Evolutionary conservation across 2,329 filamentous ascomycete genomes (phyloP).

Genomic region (Tolypocladium pustulatum): DNA sequence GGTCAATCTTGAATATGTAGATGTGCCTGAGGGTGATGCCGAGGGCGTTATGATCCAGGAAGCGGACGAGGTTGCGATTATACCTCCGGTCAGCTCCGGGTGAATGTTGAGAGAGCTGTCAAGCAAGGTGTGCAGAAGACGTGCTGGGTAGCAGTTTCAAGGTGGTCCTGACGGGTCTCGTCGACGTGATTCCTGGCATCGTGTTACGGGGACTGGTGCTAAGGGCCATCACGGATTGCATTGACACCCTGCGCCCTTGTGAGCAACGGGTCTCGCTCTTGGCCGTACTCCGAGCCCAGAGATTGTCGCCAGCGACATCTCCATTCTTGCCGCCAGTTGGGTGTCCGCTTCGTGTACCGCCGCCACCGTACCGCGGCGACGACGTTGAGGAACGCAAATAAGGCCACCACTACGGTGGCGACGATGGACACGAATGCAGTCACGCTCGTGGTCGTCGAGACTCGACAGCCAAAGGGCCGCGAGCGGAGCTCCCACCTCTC

Average conservation of each 20-base stretch:
- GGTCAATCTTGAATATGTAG: constrained; percentile 72
- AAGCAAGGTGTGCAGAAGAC: not conserved
- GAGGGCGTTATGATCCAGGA: constrained; percentile 46
- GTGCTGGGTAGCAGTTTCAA: not conserved
- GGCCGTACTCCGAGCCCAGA: constrained; percentile 5
- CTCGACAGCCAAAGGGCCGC: constrained; percentile 22
- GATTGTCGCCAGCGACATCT: constrained; percentile 7
- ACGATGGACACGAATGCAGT: constrained; percentile 15
- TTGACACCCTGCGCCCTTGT: constrained; percentile 1
- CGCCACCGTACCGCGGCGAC: constrained; percentile 9
- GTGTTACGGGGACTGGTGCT: not conserved
- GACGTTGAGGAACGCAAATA: constrained; percentile 9
- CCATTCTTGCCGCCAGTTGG: constrained; percentile 9
- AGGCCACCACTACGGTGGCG: constrained; percentile 15
- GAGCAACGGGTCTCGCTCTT: constrained; percentile 21
- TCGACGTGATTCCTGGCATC: not conserved
- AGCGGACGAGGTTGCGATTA: constrained; percentile 78
- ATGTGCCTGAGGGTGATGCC: constrained; percentile 40
- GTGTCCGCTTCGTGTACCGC: constrained; percentile 10
- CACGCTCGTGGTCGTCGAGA: constrained; percentile 23
- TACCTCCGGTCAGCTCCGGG: constrained; percentile 80
- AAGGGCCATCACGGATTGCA: not conserved
- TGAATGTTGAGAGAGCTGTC: constrained; percentile 26
- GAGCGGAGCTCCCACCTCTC: constrained; percentile 28
- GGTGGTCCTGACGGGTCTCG: not conserved